Percentiles rank a stretch among this genome's conserved stretches.
These are phyloP conservation scores for Gossypium anomalum DNA, from an alignment of 345 rosid species.

Conservation along the genomic window DNA sequence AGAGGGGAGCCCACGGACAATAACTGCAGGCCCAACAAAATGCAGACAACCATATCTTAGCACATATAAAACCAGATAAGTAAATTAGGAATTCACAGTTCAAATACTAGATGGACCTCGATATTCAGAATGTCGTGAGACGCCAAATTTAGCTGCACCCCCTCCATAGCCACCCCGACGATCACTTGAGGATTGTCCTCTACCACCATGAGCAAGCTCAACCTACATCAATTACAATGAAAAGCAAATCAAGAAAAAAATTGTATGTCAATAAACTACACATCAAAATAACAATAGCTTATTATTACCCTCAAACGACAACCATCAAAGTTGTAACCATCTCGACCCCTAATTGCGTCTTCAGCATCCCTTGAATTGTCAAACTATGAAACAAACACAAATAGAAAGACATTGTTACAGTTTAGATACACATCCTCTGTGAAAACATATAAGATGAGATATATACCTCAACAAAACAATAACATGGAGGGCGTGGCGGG, in stretches of 20 bases:
- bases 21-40: constrained; percentile 42
- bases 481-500: constrained; percentile 94
- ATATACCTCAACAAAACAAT: constrained; percentile 91
- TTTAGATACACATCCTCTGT: neutral
- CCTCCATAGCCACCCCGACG: constrained; percentile 61
- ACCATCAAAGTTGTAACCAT: constrained; percentile 79
- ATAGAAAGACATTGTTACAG: neutral
- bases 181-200: constrained; percentile 73
- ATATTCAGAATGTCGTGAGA: constrained; percentile 83
- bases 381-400: constrained; percentile 41
- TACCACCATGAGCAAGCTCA: constrained; percentile 99
- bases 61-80: neutral
- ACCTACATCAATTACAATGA: constrained; percentile 46
- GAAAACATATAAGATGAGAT: neutral
- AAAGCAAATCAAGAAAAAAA: constrained; percentile 7
- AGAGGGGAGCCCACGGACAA: constrained; percentile 84
- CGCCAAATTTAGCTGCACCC: constrained; percentile 48
- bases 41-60: neutral
- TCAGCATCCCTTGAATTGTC: constrained; percentile 63
- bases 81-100: neutral
- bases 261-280: neutral
- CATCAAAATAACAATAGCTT: neutral
- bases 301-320: constrained; percentile 56
- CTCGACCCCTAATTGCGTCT: constrained; percentile 80
- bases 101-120: constrained; percentile 51